Base-by-base conservation (phyloP, 805 yeast species). In the Cyberlindnera xylosilytica region DNA sequence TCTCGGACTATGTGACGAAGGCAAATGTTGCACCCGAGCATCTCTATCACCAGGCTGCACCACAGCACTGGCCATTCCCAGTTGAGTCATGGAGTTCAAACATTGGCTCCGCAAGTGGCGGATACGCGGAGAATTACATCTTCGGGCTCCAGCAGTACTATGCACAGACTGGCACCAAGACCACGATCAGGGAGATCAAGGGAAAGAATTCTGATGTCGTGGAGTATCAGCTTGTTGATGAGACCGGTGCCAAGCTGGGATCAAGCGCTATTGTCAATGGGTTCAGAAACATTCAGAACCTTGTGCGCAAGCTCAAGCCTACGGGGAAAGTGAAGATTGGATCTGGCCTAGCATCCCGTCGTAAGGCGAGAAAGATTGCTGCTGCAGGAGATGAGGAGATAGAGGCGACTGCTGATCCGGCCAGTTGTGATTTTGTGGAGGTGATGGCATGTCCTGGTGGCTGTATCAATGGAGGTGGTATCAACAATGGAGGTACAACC, bases 371-470 rank as follows among this genome's bases (percentile, higher is more conserved):
- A 18, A 45, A 41, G 38, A 6, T 29, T n/a, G 32, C 19, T 7
- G 19, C 6, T 6, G 16, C 32, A 15, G 30, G 16, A 12, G 30
- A 42, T 6, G 32, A 31, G 8, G 47, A 22, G 2, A 33, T 16
- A 9, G 42, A 40, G 13, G 39, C 46, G 6, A 47, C 49, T 11
- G 81, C 80, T 0, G 90, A 86, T 45, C 84, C 91, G 1, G 63
- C 76, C 24, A 70, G 67, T 31, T 81, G 86, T 52, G 93, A 87
- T 48, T 87, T 84, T 52, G 86, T 91, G 6, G 99, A 93, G 56
- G 84, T 93, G 34, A 91, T 89, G 97, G 99, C 99, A 1, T 93
- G 99, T 62, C 99, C 99, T 6, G 89, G 87, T 22, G 99, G 99
- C 1, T 93, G 98, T 58, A 86, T 90, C 43, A 93, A 91, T 57